phyloP scores from a whole-genome alignment of 371 early-diverging fungal genomes.

The Actinomortierella ambigua region DNA sequence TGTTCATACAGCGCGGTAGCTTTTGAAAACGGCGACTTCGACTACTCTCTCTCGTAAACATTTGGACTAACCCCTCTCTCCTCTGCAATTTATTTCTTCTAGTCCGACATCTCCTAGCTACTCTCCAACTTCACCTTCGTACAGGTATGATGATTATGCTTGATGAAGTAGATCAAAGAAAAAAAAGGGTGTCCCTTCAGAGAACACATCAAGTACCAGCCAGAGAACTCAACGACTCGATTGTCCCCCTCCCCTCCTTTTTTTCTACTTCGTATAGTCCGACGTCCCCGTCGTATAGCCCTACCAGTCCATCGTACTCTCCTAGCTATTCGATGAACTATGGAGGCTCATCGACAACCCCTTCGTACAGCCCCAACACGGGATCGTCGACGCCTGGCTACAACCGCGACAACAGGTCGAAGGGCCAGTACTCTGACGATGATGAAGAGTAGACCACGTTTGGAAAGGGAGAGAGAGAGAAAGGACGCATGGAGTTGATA shows the following conservation, averaged over 20 bases:
- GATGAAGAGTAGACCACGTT: constrained; percentile 44
- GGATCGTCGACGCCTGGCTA: constrained; percentile 36
- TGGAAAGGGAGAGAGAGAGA: neutral
- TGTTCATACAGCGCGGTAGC: constrained; percentile 73
- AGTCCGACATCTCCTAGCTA: constrained; percentile 58
- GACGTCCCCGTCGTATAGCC: constrained; percentile 78
- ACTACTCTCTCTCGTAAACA: constrained; percentile 48
- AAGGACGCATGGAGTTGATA: neutral
- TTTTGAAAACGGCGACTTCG: constrained; percentile 59
- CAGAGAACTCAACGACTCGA: too few relatives aligned
- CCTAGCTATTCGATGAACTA: constrained; percentile 57
- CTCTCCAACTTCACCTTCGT: constrained; percentile 25
- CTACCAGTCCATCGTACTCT: constrained; percentile 68
- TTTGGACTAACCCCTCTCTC: constrained; percentile 10
- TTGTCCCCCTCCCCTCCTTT: too few relatives aligned
- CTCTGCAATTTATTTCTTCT: neutral
- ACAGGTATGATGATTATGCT: too few relatives aligned
- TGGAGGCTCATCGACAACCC: constrained; percentile 9
- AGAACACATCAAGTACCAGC: too few relatives aligned
- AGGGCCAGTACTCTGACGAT: constrained; percentile 31
- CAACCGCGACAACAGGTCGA: neutral
- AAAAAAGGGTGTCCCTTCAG: too few relatives aligned
- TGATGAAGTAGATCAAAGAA: too few relatives aligned
- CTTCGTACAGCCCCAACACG: constrained; percentile 5
- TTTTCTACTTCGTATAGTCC: constrained; percentile 48